phyloP scores from a whole-genome alignment of 2,329 filamentous ascomycete species.

The Fusarium tuaranense region DNA sequence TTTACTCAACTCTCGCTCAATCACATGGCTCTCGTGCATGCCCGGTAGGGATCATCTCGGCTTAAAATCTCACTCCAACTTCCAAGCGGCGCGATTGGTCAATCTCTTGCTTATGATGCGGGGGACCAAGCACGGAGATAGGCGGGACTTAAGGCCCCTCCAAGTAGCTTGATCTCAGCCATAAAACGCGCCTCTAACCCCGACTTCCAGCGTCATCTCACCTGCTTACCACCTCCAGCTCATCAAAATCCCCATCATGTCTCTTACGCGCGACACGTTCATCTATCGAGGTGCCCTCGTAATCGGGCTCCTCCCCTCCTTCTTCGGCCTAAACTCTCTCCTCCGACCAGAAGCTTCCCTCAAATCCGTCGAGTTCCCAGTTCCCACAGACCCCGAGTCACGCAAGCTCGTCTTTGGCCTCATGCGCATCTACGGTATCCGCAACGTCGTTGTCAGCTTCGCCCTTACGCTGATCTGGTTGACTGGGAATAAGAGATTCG shows the following conservation, averaged over 20 bases:
- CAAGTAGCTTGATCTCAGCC: not conserved
- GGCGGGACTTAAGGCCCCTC: not conserved
- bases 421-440: slow-evolving; percentile 28
- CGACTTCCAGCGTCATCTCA: not conserved
- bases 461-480: slow-evolving; percentile 28
- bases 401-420: slow-evolving; percentile 16
- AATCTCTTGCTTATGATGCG: not conserved
- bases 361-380: slow-evolving; percentile 20
- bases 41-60: not conserved
- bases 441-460: slow-evolving; percentile 36
- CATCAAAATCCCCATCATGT: not conserved
- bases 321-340: slow-evolving; percentile 33
- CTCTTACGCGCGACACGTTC: slow-evolving; percentile 20
- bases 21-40: not conserved
- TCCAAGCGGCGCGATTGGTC: not conserved
- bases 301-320: slow-evolving; percentile 22
- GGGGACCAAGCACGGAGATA: not conserved
- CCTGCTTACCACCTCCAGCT: not conserved
- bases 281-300: slow-evolving; percentile 27
- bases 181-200: not conserved
- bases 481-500: slow-evolving; percentile 16
- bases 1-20: not conserved
- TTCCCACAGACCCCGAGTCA: slow-evolving; percentile 22
- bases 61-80: not conserved
- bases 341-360: slow-evolving; percentile 25